Base-by-base conservation (phyloP, 768 basidiomycete genomes). In the Lentinula raphanica region DNA sequence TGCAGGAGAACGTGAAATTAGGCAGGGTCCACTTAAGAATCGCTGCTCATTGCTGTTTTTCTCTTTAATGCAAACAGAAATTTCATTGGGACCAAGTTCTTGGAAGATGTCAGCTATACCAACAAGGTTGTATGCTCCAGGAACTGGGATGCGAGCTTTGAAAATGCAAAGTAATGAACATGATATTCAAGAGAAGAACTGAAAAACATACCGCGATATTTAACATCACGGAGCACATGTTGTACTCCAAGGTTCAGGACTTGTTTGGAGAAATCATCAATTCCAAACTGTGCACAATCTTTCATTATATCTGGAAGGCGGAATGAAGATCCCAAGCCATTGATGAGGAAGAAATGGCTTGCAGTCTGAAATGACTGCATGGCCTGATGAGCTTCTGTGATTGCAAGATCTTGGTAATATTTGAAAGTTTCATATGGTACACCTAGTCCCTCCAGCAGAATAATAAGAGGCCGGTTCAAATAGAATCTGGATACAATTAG, bases 31-130 rank as follows among this genome's bases (percentile, higher is more conserved):
- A 59, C 81, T 71, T 1, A 88, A 72, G 63, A 81, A 87, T 3
- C 69, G 66, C 0, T 68, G 60, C 13, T 58, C 58, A 17, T 27
- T 12, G 21, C 74, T 72, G 27, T 80, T 72, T 0, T 70, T 63
- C 13, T 72, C 72, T 49, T 77, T 77, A 45, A 85, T 70, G 62
- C 81, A 87, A 1, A 79, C 84, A 64, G 86, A 91, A 19, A 90
- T 77, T 61, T 88, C 72, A 2, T 76, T 76, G 56, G 78, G 78
- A 36, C 73, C 31, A 4, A 90, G 74, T 57, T 50, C 51, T 1
- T 69, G 66, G 59, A 85, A 82, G 1, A 84, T 75, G 65, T 92
- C 88, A 1, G 86, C 86, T 6, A 90, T 80, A 0, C 88, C 88
- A 3, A 88, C 88, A 1, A 92, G 67, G 0, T 86, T 89, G 74